Evolutionary conservation across 2,329 filamentous ascomycete genomes (phyloP), one percentile per base, ranked within the genome.

Genomic region (Xylariaceae sp.): DNA sequence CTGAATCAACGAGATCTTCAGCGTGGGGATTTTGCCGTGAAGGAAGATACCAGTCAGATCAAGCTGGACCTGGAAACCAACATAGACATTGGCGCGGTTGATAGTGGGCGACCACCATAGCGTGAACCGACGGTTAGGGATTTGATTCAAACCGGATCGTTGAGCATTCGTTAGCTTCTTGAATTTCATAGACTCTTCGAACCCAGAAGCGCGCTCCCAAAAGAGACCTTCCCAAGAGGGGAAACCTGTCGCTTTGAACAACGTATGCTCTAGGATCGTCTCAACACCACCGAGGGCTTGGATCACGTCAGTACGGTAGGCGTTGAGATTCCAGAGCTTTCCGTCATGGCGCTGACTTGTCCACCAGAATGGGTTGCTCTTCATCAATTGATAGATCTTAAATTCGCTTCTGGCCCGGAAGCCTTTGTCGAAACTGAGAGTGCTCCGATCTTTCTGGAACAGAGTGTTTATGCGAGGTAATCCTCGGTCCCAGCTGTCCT

Each of bases 331-430:
- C 94, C 94, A 99, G 3, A 99, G 73, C 68, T 97, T 97, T 68
- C 94, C 94, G 66, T 99, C 94, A 67, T 99, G 95, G 40, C 94
- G 81, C 72, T 97, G 92, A 66, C 89, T 95, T 3, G 94, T 99
- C 94, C 94, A 99, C 91, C 91, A 96, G 79, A 97, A 97, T 0
- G 94, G 94, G 69, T 97, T 96, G 73, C 88, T 95, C 83, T 95
- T 96, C 92, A 99, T 97, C 57, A 97, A 79, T 71, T 97, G 92
- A 69, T 97, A 99, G 32, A 94, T 86, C 78, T 99, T 99, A 78
- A 99, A 99, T 71, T 99, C 94, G 8, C 92, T 90, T 51, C 94
- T 83, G 11, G 91, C 86, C 63, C 94, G 87, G 85, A 97, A 99
- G 52, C 94, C 94, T 74, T 99, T 99, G 76, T 99, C 94, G 67